phyloP scores from a whole-genome alignment of 2,329 filamentous ascomycete genomes.

The Monilinia fructicola region DNA sequence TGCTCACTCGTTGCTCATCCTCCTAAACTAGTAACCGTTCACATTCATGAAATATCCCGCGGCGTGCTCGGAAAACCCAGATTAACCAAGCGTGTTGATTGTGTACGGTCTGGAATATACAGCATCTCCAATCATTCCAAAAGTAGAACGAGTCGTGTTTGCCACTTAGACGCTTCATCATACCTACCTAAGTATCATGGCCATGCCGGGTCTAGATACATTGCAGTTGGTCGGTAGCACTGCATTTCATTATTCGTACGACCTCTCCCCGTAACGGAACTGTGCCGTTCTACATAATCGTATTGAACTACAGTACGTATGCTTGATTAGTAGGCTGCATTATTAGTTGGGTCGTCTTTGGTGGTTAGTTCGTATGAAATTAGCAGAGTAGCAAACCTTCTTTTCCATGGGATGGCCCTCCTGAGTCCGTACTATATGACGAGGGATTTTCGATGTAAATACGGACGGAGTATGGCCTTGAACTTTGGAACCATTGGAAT shows the following conservation, averaged over 20 bases:
- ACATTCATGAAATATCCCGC: neutral
- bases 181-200: slow-evolving; percentile 13
- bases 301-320: slow-evolving; percentile 5
- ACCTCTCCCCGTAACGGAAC: neutral
- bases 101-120: neutral
- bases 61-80: neutral
- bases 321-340: slow-evolving; percentile 10
- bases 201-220: slow-evolving; percentile 15
- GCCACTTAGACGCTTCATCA: slow-evolving; percentile 18
- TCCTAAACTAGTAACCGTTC: neutral
- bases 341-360: neutral
- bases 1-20: neutral
- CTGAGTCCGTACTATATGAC: neutral
- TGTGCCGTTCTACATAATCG: slow-evolving; percentile 12
- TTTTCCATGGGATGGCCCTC: neutral
- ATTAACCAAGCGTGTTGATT: neutral
- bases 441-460: slow-evolving; percentile 10
- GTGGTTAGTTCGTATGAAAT: slow-evolving; percentile 3
- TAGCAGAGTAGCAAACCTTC: slow-evolving; percentile 1
- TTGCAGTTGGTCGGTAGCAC: slow-evolving; percentile 13
- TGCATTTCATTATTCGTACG: slow-evolving; percentile 14
- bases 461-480: neutral
- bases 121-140: neutral
- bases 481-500: slow-evolving; percentile 13
- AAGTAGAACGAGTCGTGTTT: slow-evolving; percentile 18